Evolutionary conservation across 2,329 filamentous ascomycete species (phyloP), one percentile per base, ranked within the genome.

Genomic region (Colletotrichum higginsianum): DNA sequence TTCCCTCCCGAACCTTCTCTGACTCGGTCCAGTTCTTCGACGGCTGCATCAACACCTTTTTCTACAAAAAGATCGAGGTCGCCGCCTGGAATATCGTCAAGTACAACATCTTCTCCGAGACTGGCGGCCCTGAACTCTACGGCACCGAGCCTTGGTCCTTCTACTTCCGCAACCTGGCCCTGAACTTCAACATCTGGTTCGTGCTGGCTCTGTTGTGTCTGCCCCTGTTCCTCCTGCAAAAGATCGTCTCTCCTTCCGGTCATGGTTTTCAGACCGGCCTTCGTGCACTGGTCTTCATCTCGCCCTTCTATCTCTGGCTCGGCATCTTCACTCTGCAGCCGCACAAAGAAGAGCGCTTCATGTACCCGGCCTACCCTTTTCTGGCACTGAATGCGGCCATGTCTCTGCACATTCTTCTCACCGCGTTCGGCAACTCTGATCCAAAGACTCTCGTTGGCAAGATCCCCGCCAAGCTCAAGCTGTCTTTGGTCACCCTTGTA

Each of bases 141-240:
- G 96, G 96, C 55, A 97, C 94, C 0, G 96, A 99, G 82, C 94
- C 96, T 1, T 98, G 96, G 96, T 92, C 95, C 64, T 99, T 98
- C 80, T 99, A 99, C 82, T 87, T 98, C 76, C 93, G 94, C 76
- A 99, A 99, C 77, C 84, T 99, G 53, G 84, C 92, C 18, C 87
- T 99, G 70, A 99, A 99, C 84, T 99, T 98, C 86, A 98, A 98
- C 79, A 82, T 97, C 57, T 98, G 95, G 94, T 95, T 98, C 76
- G 79, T 94, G 13, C 86, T 98, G 15, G 95, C 95, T 0, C 81
- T 98, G 57, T 79, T 89, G 6, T 90, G 93, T 1, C 83, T 94
- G 18, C 96, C 96, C 0, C 84, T 98, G 0, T 91, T 97, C 74
- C 75, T 93, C 0, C 75, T 95, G 0, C 94, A 97, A 76, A 92